Evolutionary conservation across 2,329 filamentous ascomycete genomes (phyloP).

Genomic region (Fusarium avenaceum): DNA sequence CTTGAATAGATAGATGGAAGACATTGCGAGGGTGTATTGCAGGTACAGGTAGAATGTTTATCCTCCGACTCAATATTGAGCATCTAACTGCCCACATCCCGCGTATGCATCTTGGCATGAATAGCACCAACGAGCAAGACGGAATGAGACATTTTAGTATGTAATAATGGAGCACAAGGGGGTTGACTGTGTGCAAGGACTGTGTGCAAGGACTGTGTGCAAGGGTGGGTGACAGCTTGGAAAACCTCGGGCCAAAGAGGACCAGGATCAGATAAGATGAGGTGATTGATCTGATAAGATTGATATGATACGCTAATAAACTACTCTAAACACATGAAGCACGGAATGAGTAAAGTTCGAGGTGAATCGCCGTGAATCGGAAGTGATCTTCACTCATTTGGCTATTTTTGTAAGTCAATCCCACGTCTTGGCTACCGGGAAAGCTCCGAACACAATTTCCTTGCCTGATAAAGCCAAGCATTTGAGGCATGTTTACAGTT

Average conservation of each 20-base stretch:
- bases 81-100: too few species aligned
- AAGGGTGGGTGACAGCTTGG: constrained; percentile 8
- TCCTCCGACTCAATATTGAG: not conserved
- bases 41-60: constrained; percentile 18
- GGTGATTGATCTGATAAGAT: constrained; percentile 43
- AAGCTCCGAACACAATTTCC: too few species aligned
- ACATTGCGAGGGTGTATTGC: constrained; percentile 3
- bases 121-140: constrained; percentile 1
- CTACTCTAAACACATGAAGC: not conserved
- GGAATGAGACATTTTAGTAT: constrained; percentile 10
- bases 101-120: not conserved
- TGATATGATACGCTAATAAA: constrained; percentile 20
- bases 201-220: not conserved
- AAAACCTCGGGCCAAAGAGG: not conserved
- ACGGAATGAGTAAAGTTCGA: not conserved
- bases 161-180: not conserved
- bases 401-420: not conserved
- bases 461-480: not conserved
- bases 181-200: not conserved
- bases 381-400: constrained; percentile 14
- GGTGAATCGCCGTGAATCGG: constrained; percentile 19
- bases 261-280: constrained; percentile 44
- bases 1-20: constrained; percentile 5
- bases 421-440: constrained; percentile 10
- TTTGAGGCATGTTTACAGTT: not conserved